Conservation (phyloP, 2,329 filamentous ascomycete genomes). For the Gaeumannomyces sp. region DNA sequence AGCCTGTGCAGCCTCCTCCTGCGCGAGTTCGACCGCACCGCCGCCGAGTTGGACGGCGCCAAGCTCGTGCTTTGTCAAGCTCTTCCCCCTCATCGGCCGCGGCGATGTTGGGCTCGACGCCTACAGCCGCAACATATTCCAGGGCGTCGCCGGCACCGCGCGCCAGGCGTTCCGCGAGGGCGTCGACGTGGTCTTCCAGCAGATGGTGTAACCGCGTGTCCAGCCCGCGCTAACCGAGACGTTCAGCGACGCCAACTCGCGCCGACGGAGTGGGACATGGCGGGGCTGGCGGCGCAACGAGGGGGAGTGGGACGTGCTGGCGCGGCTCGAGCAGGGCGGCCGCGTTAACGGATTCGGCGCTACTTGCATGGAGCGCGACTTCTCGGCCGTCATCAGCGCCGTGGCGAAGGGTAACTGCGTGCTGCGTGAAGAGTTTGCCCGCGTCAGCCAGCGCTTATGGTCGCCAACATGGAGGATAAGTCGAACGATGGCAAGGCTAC, state of each 20-base stretch:
- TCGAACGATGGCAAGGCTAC: too few relatives aligned
- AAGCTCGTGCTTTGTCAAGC: constrained; percentile 95
- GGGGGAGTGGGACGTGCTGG: constrained; percentile 29
- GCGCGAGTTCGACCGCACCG: constrained; percentile 90
- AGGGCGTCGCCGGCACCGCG: constrained; percentile 81
- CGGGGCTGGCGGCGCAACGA: constrained; percentile 49
- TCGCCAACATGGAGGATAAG: constrained; percentile 82
- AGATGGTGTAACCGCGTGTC: constrained; percentile 78
- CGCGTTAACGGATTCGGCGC: constrained; percentile 75
- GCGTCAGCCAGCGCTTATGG: constrained; percentile 73
- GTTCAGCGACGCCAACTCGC: constrained; percentile 85
- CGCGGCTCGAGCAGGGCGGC: constrained; percentile 61
- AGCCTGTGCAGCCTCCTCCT: constrained; percentile 86
- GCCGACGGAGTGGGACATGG: constrained; percentile 55
- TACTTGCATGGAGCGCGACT: constrained; percentile 76
- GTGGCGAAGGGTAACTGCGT: constrained; percentile 68
- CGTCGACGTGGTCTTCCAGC: constrained; percentile 77
- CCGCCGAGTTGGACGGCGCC: constrained; percentile 74
- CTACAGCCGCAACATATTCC: constrained; percentile 92
- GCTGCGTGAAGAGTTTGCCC: constrained; percentile 69
- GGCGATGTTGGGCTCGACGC: constrained; percentile 87
- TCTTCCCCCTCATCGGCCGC: constrained; percentile 89
- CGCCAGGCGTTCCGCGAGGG: constrained; percentile 80
- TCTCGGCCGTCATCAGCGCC: constrained; percentile 65
- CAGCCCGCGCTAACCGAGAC: constrained; percentile 80